Evolutionary conservation across 2,329 filamentous ascomycete species (phyloP).

Genomic region (Coniochaeta hoffmannii): DNA sequence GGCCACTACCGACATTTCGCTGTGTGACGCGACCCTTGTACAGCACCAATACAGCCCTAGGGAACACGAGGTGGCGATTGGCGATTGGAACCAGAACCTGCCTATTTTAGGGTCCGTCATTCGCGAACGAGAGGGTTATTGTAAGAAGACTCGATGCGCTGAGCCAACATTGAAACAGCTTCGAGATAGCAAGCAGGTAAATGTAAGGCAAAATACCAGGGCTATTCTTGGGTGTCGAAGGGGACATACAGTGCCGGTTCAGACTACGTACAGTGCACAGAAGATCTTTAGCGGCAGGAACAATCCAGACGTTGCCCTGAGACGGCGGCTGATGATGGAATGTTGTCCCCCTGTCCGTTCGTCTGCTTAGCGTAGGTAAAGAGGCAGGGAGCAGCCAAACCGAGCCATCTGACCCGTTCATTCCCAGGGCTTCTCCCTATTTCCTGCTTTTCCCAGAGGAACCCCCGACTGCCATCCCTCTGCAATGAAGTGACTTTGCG

Average conservation of each 20-base stretch:
- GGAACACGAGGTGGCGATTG: slow-evolving; percentile 1
- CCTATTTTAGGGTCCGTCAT: neutral
- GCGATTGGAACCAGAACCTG: neutral
- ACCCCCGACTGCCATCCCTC: neutral
- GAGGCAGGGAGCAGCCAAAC: neutral
- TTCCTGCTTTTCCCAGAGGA: neutral
- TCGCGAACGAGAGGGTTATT: neutral
- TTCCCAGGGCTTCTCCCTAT: neutral
- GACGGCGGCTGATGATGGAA: neutral
- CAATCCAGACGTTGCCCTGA: neutral
- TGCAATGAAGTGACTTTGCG: neutral
- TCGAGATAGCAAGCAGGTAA: neutral
- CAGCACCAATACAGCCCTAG: neutral
- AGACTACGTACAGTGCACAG: neutral
- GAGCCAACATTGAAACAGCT: too few species aligned
- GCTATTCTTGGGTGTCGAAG: neutral
- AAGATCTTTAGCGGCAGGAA: neutral
- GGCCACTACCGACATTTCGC: neutral
- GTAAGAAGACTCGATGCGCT: neutral
- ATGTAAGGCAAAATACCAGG: too few species aligned
- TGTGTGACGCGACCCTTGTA: too few species aligned
- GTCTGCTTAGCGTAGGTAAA: neutral
- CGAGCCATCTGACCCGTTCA: neutral
- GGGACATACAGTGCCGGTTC: neutral
- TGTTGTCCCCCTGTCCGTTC: neutral